Evolutionary conservation across 768 basidiomycete species (phyloP), one percentile per base, ranked within the genome.

Genomic region (Lentinula lateritia): DNA sequence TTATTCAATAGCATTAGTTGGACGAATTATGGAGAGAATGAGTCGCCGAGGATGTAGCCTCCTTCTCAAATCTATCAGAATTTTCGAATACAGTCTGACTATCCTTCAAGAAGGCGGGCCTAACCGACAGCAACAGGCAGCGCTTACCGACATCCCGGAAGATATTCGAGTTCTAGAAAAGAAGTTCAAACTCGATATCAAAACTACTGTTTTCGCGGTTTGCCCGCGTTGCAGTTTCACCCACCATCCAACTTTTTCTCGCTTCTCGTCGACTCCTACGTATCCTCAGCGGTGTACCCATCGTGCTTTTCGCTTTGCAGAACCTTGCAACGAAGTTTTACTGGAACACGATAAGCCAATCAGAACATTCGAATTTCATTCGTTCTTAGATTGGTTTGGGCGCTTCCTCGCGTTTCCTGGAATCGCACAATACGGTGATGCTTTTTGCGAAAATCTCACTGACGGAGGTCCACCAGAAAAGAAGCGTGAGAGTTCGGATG

Each of bases 381-480:
- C 58, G 1, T 60, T 60, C 32, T 28, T 50, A 4, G 46, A 50
- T 5, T 60, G 58, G 58, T 60, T 60, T 38, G 58, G 46, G 4
- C 5, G 35, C 2, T 60, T 60, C 35, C 20, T 60, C 9, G 18
- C 58, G 0, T n/a, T 60, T 6, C 45, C 58, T 0, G 48, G 58
- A 9, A 38, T 60, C 6, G 7, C 10, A 46, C 6, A 36, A 28
- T 60, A 60, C 39, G 46, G 43, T 6, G 58, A 60, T 6, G 6
- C n/a, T 12, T 60, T 60, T 18, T 60, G 43, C 18, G 20, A 46
- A 5, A 9, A 35, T 10, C 15, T 50, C 16, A 3, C 23, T 10
- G 5, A 15, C 6, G 5, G 38, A 15, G 18, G 42, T 43, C 28
- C 43, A 23, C 8, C 15, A 5, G 12, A 12, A n/a, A 15, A 60